These are phyloP conservation scores for Mucor sp. DNA, from an alignment of 371 early-diverging fungal species.

Conservation along the genomic window DNA sequence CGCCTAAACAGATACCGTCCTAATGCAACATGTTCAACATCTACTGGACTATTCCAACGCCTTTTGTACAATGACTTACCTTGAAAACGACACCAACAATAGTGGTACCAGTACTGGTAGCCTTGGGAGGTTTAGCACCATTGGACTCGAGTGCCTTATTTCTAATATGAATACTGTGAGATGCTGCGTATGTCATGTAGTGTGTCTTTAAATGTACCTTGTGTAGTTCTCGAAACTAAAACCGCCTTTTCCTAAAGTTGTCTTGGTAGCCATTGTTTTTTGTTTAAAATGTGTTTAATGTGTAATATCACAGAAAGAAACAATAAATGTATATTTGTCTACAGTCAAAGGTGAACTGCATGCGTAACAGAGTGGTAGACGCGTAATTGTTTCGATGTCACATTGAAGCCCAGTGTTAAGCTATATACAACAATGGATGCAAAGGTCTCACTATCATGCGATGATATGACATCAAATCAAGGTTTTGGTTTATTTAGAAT, in stretches of 20 bases:
- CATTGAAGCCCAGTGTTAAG: constrained; percentile 5
- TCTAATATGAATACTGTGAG: constrained; percentile 32
- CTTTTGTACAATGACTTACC: constrained; percentile 37
- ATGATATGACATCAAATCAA: too few species aligned
- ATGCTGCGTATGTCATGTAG: neutral
- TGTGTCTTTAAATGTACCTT: constrained; percentile 51
- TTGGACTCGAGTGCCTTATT: constrained; percentile 79
- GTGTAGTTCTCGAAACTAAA: constrained; percentile 86
- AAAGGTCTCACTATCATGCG: neutral
- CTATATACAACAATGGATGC: neutral
- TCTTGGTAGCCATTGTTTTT: constrained; percentile 39
- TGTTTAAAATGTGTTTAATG: neutral
- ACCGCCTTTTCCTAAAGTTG: constrained; percentile 59
- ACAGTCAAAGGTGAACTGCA: neutral
- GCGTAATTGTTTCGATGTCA: constrained; percentile 13
- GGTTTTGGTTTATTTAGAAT: neutral
- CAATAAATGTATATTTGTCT: neutral
- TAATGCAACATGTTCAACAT: constrained; percentile 20
- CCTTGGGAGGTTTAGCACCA: constrained; percentile 82
- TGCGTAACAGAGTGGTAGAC: constrained; percentile 8
- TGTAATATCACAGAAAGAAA: neutral
- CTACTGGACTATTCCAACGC: too few species aligned
- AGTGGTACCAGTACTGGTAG: constrained; percentile 99
- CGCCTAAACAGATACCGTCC: constrained; percentile 98
- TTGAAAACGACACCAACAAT: constrained; percentile 96